These are phyloP conservation scores for Chaetomium fimeti DNA, from an alignment of 495 filamentous ascomycete species.

Conservation along the genomic window DNA sequence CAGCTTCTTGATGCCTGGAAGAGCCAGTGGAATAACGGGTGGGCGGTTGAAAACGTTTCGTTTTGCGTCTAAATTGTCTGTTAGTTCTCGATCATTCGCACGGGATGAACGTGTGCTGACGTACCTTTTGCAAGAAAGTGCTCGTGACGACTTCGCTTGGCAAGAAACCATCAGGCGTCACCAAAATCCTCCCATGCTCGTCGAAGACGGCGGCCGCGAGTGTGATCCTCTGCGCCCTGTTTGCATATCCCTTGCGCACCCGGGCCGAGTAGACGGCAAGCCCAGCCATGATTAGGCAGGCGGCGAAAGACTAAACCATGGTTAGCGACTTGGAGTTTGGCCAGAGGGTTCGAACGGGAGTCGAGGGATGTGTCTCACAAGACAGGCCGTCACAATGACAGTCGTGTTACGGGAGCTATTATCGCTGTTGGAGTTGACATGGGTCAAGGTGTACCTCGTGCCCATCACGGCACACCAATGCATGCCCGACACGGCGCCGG, in stretches of 20 bases:
- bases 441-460: conserved; percentile 58
- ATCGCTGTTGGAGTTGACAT: conserved; percentile 33
- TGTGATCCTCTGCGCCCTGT: conserved; percentile 73
- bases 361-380: conserved; percentile 48
- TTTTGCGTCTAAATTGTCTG: conserved; percentile 56
- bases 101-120: neutral
- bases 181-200: conserved; percentile 68
- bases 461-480: conserved; percentile 81
- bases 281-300: conserved; percentile 56
- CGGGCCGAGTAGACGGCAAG: conserved; percentile 56
- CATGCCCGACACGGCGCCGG: conserved; percentile 77
- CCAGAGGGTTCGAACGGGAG: neutral
- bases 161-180: conserved; percentile 76
- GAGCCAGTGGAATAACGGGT: conserved; percentile 84
- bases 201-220: conserved; percentile 78
- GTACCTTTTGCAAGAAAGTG: conserved; percentile 62
- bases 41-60: conserved; percentile 71
- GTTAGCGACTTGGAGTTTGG: neutral
- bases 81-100: neutral
- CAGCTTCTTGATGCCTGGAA: conserved; percentile 78
- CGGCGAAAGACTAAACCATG: conserved; percentile 52
- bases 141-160: conserved; percentile 78
- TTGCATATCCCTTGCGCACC: conserved; percentile 53
- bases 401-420: conserved; percentile 54
- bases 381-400: conserved; percentile 61